Conservation (phyloP, 225 moss, liverwort and hornwort genomes). For the Pleurozium schreberi region DNA sequence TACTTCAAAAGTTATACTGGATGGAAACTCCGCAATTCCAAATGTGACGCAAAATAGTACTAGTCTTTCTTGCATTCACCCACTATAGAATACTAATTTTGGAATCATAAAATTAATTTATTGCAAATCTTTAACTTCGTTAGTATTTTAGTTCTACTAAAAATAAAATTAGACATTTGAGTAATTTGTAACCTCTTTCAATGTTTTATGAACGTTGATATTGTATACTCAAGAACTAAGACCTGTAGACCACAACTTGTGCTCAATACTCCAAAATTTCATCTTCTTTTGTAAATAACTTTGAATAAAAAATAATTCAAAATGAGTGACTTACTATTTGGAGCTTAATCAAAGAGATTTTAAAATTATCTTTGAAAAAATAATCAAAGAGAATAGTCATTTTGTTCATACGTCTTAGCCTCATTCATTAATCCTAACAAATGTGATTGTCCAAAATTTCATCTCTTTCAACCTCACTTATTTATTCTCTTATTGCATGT, state of each 20-base stretch:
- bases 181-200: neutral
- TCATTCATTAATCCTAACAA: neutral
- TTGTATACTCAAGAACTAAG: fast-evolving
- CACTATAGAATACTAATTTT: neutral
- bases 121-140: neutral
- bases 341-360: neutral
- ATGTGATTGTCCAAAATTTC: neutral
- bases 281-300: neutral
- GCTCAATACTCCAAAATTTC: neutral
- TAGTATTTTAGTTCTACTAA: neutral
- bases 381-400: neutral
- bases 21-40: too few relatives aligned
- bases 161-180: neutral
- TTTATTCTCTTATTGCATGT: neutral
- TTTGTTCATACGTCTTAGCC: neutral
- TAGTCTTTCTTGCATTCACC: too few relatives aligned
- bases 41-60: too few relatives aligned
- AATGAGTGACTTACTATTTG: neutral
- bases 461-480: neutral
- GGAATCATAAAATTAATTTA: neutral
- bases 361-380: neutral
- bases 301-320: neutral
- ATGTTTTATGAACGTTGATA: neutral
- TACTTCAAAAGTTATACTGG: too few relatives aligned
- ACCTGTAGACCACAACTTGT: neutral